These are phyloP conservation scores for Lipomyces sp. DNA, from an alignment of 805 yeast species.

Conservation along the genomic window DNA sequence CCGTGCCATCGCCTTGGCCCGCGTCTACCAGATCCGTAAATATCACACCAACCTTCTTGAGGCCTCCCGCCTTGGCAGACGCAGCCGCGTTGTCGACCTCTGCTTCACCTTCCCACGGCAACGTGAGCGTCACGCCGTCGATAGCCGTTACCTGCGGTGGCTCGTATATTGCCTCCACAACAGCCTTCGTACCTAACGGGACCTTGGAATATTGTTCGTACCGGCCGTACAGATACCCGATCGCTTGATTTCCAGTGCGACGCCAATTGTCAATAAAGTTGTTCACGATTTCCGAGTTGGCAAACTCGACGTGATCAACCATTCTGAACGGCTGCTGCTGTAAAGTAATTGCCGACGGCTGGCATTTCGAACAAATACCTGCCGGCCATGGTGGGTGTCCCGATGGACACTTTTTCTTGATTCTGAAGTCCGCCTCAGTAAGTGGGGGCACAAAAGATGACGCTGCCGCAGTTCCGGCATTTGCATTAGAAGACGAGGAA, in stretches of 20 bases:
- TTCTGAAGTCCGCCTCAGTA: slow-evolving; percentile 69
- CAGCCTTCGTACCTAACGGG: slow-evolving; percentile 92
- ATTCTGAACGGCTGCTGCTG: slow-evolving; percentile 89
- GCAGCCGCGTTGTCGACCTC: slow-evolving; percentile 60
- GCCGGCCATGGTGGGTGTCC: slow-evolving; percentile 95
- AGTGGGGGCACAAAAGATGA: slow-evolving; percentile 82
- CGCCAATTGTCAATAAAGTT: slow-evolving; percentile 93
- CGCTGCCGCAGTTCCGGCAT: slow-evolving; percentile 30
- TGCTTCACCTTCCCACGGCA: slow-evolving; percentile 59
- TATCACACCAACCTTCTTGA: slow-evolving; percentile 76
- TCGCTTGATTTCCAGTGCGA: slow-evolving; percentile 80
- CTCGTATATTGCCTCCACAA: slow-evolving; percentile 91
- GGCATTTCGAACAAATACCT: slow-evolving; percentile 95
- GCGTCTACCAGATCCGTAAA: slow-evolving; percentile 90
- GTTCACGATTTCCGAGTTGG: slow-evolving; percentile 72
- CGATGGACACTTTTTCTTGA: slow-evolving; percentile 63
- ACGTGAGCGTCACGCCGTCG: slow-evolving; percentile 77
- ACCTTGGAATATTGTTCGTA: slow-evolving; percentile 79
- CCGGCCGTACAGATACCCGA: slow-evolving; percentile 82
- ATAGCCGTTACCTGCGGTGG: slow-evolving; percentile 85
- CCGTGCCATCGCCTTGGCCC: slow-evolving; percentile 85
- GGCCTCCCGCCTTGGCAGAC: slow-evolving; percentile 52
- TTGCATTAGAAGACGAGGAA: slow-evolving; percentile 63
- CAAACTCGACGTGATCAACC: slow-evolving; percentile 97
- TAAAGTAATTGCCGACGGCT: slow-evolving; percentile 91